Base-by-base conservation (phyloP, 306 rosid genomes). In the Trifolium fragiferum region DNA sequence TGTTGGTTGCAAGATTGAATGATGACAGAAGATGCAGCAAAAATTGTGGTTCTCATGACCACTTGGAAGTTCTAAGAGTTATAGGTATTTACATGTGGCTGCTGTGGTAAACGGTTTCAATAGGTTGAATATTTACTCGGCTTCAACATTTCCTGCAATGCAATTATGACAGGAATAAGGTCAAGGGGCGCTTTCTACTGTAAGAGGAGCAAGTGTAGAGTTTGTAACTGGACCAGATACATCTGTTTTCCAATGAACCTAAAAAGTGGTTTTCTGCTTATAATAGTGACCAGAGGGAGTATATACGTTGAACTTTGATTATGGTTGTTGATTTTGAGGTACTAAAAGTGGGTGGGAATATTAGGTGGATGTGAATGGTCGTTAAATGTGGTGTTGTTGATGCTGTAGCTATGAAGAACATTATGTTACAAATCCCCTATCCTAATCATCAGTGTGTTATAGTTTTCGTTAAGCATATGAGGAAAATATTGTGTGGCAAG, bases 331-430 rank as follows among this genome's bases (percentile, higher is more conserved):
- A 50, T 50, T 50, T 51, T 51, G 21, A 21, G 25, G 25, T 18
- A 8, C 58, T 51, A 8, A 51, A 51, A 51, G 58, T 51, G 58
- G 12, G 58, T 51, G 25, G 58, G 58, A 27, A 51, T 51, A 51
- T 51, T 2, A 8, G 58, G 25, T 51, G 58, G 58, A 51, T 51
- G 4, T 51, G 23, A 51, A 51, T 50, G 23, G 23, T 16, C 9
- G 5, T 50, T 16, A n/a, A 8, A 49, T 49, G 10, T n/a, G 21
- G 21, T 7, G 55, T 50, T 50, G 21, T 16, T 50, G 55, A 4
- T 18, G 21, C 10, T 50, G 10, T 50, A n/a, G n/a, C 21, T 49
- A 49, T 49, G 55, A 4, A 50, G 55, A 15, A 50, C 21, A 50
- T 50, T 16, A 49, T 15, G 55, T 6, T 16, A 41, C 47, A 10